Evolutionary conservation across 1,284 basidiomycete genomes (phyloP).

Genomic region (Puccinia horiana): DNA sequence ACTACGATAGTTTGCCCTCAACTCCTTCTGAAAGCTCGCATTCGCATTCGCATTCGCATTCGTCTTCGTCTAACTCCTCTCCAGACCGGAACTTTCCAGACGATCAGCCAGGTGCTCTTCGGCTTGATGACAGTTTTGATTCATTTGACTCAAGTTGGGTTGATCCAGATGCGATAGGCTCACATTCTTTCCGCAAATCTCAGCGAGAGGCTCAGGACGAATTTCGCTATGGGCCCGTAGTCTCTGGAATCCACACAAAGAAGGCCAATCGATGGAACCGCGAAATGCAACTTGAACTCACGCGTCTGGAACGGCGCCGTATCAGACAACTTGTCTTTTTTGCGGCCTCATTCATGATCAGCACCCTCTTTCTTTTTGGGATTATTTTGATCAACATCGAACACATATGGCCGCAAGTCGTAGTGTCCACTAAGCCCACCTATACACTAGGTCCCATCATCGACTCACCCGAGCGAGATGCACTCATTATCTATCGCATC

Average conservation of each 20-base stretch:
- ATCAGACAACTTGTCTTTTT: constrained; percentile 31
- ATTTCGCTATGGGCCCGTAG: neutral
- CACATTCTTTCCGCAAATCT: neutral
- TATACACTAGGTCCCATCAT: neutral
- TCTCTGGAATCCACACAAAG: neutral
- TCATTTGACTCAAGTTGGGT: constrained; percentile 6
- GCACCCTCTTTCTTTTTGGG: constrained; percentile 15
- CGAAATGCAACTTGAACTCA: neutral
- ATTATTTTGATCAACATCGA: constrained; percentile 17
- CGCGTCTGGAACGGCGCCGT: constrained; percentile 7
- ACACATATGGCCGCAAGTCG: neutral
- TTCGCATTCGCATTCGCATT: neutral
- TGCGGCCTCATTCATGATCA: constrained; percentile 21
- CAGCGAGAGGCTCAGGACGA: constrained; percentile 2
- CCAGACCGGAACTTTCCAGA: neutral
- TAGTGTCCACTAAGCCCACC: neutral
- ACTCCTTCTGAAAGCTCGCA: neutral
- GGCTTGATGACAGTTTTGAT: neutral
- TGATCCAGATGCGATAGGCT: neutral
- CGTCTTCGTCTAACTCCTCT: neutral
- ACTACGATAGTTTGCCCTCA: neutral
- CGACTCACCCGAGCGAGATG: constrained; percentile 54
- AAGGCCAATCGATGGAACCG: constrained; percentile 16
- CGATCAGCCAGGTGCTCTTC: neutral
- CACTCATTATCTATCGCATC: constrained; percentile 56